Percentiles rank a stretch among this genome's conserved stretches.
Evolutionary conservation across 371 early-diverging fungal species (phyloP).

Genomic region (Apophysomyces elegans): DNA sequence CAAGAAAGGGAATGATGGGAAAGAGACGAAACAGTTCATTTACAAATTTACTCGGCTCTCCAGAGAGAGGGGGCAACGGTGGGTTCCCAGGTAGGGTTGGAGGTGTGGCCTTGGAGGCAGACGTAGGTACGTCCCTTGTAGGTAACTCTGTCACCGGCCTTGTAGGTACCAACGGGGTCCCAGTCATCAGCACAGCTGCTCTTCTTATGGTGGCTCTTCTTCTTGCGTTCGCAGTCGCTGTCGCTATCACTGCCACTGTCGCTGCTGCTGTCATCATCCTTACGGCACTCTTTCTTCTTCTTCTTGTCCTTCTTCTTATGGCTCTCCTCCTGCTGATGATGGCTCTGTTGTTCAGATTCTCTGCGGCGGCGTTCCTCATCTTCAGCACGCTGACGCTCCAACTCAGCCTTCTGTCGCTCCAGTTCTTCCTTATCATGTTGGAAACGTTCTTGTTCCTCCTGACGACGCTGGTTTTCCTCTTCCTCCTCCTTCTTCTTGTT

Average conservation of each 20-base stretch:
- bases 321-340: conserved; percentile 25
- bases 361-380: conserved; percentile 23
- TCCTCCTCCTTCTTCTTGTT: conserved; percentile 40
- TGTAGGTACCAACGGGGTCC: conserved; percentile 60
- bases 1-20: background rate
- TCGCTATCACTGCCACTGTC: conserved; percentile 3
- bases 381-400: conserved; percentile 27
- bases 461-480: conserved; percentile 24
- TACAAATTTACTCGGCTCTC: conserved; percentile 46
- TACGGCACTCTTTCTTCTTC: conserved; percentile 21
- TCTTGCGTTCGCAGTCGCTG: conserved; percentile 22
- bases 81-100: conserved; percentile 64
- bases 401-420: conserved; percentile 29
- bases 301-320: conserved; percentile 19
- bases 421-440: conserved; percentile 33
- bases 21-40: background rate
- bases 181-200: conserved; percentile 38
- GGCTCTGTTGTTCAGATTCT: conserved; percentile 33
- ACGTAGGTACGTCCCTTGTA: conserved; percentile 56
- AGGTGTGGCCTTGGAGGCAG: conserved; percentile 59
- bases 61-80: conserved; percentile 59
- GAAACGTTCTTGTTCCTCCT: conserved; percentile 31
- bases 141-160: conserved; percentile 59
- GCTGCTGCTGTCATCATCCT: conserved; percentile 13
- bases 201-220: conserved; percentile 18